Percentiles rank a stretch among this genome's conserved stretches.
phyloP scores from a whole-genome alignment of 1,139 yeast genomes.

The Taphrina wiesneri region DNA sequence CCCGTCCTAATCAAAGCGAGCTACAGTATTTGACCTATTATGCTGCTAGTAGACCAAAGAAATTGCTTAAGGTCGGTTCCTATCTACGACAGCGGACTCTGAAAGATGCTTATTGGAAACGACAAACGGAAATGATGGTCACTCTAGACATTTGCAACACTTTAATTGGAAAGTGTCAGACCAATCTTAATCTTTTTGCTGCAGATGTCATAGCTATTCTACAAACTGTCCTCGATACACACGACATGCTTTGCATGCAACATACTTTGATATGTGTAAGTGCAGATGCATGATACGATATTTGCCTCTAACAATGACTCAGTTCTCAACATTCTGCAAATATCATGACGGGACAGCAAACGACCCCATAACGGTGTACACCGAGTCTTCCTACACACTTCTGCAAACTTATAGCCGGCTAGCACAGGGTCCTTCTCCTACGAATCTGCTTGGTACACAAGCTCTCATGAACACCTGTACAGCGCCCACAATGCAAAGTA shows the following conservation, averaged over 20 bases:
- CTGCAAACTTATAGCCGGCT: slow-evolving; percentile 41
- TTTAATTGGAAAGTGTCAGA: slow-evolving; percentile 72
- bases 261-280: slow-evolving; percentile 47
- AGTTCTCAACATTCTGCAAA: slow-evolving; percentile 61
- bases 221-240: slow-evolving; percentile 50
- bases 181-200: slow-evolving; percentile 82
- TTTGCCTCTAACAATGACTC: background rate
- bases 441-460: slow-evolving; percentile 10
- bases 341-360: slow-evolving; percentile 68
- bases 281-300: background rate
- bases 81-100: slow-evolving; percentile 67
- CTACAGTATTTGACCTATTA: slow-evolving; percentile 82
- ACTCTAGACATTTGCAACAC: slow-evolving; percentile 70
- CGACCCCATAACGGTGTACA: slow-evolving; percentile 67
- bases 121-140: slow-evolving; percentile 66
- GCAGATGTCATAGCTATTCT: slow-evolving; percentile 50
- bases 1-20: slow-evolving; percentile 89
- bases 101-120: slow-evolving; percentile 60
- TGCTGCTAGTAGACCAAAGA: slow-evolving; percentile 87
- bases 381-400: slow-evolving; percentile 54
- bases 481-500: background rate
- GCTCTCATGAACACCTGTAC: slow-evolving; percentile 11
- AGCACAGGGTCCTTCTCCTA: slow-evolving; percentile 28
- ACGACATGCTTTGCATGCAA: slow-evolving; percentile 61
- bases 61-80: slow-evolving; percentile 78